A percentile compares a stretch with the other conserved stretches of the same genome.
Evolutionary conservation across 768 basidiomycete genomes (phyloP).

Genomic region (Tulasnella sp.): DNA sequence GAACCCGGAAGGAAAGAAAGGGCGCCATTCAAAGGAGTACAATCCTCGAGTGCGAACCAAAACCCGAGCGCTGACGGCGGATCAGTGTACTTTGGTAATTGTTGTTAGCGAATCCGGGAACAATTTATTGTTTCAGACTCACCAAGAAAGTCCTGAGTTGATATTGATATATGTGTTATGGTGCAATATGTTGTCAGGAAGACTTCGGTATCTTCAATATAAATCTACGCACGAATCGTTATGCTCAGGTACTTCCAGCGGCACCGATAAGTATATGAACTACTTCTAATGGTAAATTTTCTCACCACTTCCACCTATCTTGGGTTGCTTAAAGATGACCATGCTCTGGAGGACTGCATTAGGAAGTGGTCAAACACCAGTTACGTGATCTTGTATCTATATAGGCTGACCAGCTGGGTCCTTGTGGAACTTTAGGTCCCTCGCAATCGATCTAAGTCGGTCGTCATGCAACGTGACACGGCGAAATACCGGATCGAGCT

Average conservation of each 20-base stretch:
- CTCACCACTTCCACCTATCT: constrained; percentile 84
- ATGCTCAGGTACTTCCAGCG: constrained; percentile 61
- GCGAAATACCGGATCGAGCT: constrained; percentile 70
- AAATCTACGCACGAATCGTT: constrained; percentile 69
- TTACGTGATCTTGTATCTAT: too few species aligned
- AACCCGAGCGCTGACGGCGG: constrained; percentile 89
- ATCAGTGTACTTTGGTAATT: constrained; percentile 63
- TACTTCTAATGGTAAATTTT: neutral
- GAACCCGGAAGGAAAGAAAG: constrained; percentile 85
- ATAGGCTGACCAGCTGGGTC: constrained; percentile 60
- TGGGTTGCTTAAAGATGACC: constrained; percentile 90
- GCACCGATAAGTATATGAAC: neutral
- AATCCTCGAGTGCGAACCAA: constrained; percentile 91
- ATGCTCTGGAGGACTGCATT: constrained; percentile 82
- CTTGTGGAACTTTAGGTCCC: constrained; percentile 67
- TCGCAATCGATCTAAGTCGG: constrained; percentile 50
- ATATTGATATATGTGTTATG: neutral
- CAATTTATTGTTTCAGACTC: constrained; percentile 19
- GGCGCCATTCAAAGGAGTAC: constrained; percentile 71
- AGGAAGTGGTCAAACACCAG: too few species aligned
- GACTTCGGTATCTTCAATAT: neutral
- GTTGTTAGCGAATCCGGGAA: constrained; percentile 6
- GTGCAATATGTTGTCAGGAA: neutral
- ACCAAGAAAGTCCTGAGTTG: constrained; percentile 57
- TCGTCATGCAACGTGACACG: constrained; percentile 70